These are phyloP conservation scores for Teratosphaeria zuluensis DNA, from an alignment of 2,329 filamentous ascomycete genomes.

Conservation along the genomic window DNA sequence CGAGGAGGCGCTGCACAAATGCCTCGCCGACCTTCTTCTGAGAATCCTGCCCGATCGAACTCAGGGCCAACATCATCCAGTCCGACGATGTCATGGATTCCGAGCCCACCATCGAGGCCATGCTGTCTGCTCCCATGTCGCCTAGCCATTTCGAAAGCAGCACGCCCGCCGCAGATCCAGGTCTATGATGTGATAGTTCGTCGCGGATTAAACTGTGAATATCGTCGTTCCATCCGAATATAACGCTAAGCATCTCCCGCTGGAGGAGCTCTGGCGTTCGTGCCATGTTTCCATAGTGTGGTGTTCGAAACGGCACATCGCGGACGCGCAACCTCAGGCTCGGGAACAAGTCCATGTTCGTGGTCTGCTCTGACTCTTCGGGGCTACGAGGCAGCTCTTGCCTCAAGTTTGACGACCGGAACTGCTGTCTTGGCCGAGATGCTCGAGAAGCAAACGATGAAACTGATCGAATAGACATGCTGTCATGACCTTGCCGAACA, in stretches of 20 bases:
- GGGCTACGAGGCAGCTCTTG: constrained; percentile 75
- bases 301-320: constrained; percentile 72
- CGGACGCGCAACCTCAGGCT: constrained; percentile 70
- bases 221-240: constrained; percentile 91
- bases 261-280: constrained; percentile 62
- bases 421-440: constrained; percentile 6
- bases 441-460: constrained; percentile 39
- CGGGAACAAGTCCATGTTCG: constrained; percentile 70
- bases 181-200: constrained; percentile 65
- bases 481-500: constrained; percentile 25
- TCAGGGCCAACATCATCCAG: constrained; percentile 93
- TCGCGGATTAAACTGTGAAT: constrained; percentile 73
- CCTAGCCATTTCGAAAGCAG: constrained; percentile 89
- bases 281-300: constrained; percentile 40
- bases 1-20: constrained; percentile 81
- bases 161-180: constrained; percentile 67
- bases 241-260: constrained; percentile 80
- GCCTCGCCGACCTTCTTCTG: constrained; percentile 85
- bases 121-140: constrained; percentile 69
- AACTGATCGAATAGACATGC: constrained; percentile 35
- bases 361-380: constrained; percentile 50
- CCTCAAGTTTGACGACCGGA: constrained; percentile 57
- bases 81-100: constrained; percentile 87
- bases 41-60: constrained; percentile 65
- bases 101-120: constrained; percentile 63